Conservation (phyloP, 2,329 filamentous ascomycete genomes). For the Claviceps quebecensis region DNA sequence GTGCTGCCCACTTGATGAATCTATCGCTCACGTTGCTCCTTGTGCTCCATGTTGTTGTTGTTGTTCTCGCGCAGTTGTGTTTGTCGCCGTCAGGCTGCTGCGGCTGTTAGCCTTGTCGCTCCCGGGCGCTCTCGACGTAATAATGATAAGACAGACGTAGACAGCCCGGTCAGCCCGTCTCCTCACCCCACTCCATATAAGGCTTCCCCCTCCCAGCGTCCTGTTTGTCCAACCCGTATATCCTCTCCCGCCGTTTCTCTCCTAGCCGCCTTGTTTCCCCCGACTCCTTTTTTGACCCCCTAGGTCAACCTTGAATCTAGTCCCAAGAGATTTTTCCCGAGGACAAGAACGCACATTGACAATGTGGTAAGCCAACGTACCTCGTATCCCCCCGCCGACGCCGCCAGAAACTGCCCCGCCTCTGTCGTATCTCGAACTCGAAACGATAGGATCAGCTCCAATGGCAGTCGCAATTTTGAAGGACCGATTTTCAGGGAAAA, state of each 20-base stretch:
- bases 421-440: background rate
- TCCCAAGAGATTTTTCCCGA: background rate
- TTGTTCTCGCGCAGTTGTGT: background rate
- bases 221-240: background rate
- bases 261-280: slow-evolving; percentile 2
- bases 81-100: no score
- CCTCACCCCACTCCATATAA: slow-evolving; percentile 7
- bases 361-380: slow-evolving; percentile 12
- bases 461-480: slow-evolving; percentile 1
- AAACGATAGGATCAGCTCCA: background rate
- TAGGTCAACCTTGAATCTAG: background rate
- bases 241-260: slow-evolving; percentile 3
- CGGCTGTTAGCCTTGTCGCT: background rate
- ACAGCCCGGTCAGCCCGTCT: slow-evolving; percentile 8
- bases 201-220: slow-evolving; percentile 4
- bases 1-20: background rate
- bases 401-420: slow-evolving; percentile 8
- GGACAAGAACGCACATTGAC: slow-evolving; percentile 8
- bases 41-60: background rate
- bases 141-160: background rate
- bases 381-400: slow-evolving; percentile 3
- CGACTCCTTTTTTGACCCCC: slow-evolving; percentile 1
- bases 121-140: background rate
- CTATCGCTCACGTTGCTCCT: background rate
- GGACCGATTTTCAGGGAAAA: background rate